Evolutionary conservation across 2,329 filamentous ascomycete genomes (phyloP).

Genomic region (Colletotrichum gigasporum): DNA sequence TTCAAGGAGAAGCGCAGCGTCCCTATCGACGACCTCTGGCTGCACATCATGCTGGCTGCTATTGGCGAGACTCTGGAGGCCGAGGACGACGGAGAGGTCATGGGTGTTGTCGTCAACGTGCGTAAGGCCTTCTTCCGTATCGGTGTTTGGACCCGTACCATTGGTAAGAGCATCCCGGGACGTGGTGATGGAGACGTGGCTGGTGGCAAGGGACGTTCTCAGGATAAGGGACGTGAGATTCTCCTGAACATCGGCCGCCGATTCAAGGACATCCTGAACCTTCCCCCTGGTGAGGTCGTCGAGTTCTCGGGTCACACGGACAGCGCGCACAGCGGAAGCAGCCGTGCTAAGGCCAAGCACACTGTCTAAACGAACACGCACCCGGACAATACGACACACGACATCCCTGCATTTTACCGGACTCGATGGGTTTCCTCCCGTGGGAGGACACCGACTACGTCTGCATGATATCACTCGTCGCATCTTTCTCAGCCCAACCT

Average conservation of each 20-base stretch:
- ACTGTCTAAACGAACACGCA: slow-evolving; percentile 66
- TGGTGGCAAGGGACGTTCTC: slow-evolving; percentile 79
- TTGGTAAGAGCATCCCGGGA: slow-evolving; percentile 82
- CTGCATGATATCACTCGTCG: slow-evolving; percentile 25
- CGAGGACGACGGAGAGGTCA: slow-evolving; percentile 94
- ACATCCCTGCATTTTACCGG: slow-evolving; percentile 21
- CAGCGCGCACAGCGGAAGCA: slow-evolving; percentile 90
- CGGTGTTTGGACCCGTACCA: slow-evolving; percentile 95
- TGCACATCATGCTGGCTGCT: slow-evolving; percentile 94
- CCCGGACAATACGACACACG: slow-evolving; percentile 13
- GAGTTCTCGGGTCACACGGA: slow-evolving; percentile 99
- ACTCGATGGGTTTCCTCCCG: slow-evolving; percentile 7
- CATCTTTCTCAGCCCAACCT: slow-evolving; percentile 27
- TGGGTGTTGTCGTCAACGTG: slow-evolving; percentile 99
- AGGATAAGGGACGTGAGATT: slow-evolving; percentile 86
- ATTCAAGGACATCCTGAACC: slow-evolving; percentile 92
- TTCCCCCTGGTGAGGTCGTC: slow-evolving; percentile 79
- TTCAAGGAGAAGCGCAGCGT: slow-evolving; percentile 96
- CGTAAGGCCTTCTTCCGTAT: slow-evolving; percentile 98
- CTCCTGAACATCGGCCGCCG: slow-evolving; percentile 84
- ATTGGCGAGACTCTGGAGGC: slow-evolving; percentile 98
- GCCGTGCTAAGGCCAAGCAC: slow-evolving; percentile 94
- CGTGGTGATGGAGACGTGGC: slow-evolving; percentile 78
- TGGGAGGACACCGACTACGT: slow-evolving; percentile 14
- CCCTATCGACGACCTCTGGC: slow-evolving; percentile 94